A percentile compares a stretch with the other conserved stretches of the same genome.
Evolutionary conservation across 164 flowering plant genomes (phyloP).

Genomic region (Vitis amurensis): DNA sequence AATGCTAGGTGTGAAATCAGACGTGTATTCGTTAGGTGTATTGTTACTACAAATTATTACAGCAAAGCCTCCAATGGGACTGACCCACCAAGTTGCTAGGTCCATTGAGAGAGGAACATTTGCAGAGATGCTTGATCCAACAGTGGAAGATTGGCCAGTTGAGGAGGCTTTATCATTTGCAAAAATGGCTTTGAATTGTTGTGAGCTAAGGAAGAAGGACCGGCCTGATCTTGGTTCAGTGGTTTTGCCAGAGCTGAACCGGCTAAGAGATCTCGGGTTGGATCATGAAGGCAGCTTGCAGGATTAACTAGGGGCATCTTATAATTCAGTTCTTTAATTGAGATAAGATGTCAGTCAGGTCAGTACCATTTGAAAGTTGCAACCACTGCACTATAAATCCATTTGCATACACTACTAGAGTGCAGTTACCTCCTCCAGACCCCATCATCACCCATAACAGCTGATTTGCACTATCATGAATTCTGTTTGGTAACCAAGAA

Average conservation of each 20-base stretch:
- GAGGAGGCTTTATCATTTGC: conserved; percentile 44
- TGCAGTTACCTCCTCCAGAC: not conserved
- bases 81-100: conserved; percentile 40
- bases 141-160: conserved; percentile 51
- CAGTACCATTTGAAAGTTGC: not conserved
- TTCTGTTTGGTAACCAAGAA: not conserved
- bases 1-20: conserved; percentile 53
- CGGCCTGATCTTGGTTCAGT: conserved; percentile 47
- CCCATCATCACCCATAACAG: not conserved
- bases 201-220: conserved; percentile 60
- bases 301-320: not conserved
- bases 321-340: not conserved
- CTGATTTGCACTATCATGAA: not conserved
- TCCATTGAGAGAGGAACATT: conserved; percentile 45
- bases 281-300: conserved; percentile 1
- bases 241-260: conserved; percentile 47
- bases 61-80: conserved; percentile 52
- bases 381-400: too few species aligned
- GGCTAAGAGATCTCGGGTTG: conserved; percentile 36
- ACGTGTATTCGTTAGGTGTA: conserved; percentile 56
- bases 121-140: conserved; percentile 43
- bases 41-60: conserved; percentile 54
- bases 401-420: not conserved
- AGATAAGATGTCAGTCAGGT: conserved; percentile 6
- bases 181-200: conserved; percentile 43